Evolutionary conservation across 768 basidiomycete species (phyloP).

Genomic region (Leucocoprinus leucothites): DNA sequence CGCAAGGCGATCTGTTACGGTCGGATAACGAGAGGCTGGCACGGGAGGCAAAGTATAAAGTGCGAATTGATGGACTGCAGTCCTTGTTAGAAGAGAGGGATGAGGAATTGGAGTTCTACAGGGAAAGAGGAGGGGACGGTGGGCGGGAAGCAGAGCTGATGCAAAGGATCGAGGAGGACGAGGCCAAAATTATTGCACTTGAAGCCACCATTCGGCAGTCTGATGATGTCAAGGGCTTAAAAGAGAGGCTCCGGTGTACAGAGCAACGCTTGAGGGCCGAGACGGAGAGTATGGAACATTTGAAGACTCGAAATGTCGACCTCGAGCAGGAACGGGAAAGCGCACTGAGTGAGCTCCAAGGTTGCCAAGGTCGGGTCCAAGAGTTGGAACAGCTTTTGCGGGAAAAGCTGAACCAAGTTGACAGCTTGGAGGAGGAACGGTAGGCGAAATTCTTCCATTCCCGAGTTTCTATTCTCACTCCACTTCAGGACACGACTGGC

Average conservation of each 20-base stretch:
- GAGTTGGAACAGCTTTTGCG: constrained; percentile 21
- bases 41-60: constrained; percentile 41
- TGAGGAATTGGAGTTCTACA: constrained; percentile 51
- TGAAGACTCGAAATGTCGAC: constrained; percentile 41
- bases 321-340: constrained; percentile 56
- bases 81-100: constrained; percentile 50
- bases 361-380: constrained; percentile 29
- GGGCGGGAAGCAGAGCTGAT: constrained; percentile 59
- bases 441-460: background rate
- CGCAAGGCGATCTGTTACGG: constrained; percentile 46
- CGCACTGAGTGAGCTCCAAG: constrained; percentile 40
- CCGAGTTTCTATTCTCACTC: background rate
- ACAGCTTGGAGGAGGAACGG: constrained; percentile 19
- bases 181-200: constrained; percentile 58
- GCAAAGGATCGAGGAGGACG: constrained; percentile 70
- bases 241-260: constrained; percentile 35
- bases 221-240: constrained; percentile 33
- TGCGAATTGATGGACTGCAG: constrained; percentile 42
- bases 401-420: constrained; percentile 21
- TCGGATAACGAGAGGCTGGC: constrained; percentile 61
- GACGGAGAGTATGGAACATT: constrained; percentile 31
- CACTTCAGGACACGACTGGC: background rate
- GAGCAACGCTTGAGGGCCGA: constrained; percentile 42
- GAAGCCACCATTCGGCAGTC: constrained; percentile 45
- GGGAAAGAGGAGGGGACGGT: constrained; percentile 35